phyloP scores from a whole-genome alignment of 371 early-diverging fungal genomes.

The Mortierella sp. region DNA sequence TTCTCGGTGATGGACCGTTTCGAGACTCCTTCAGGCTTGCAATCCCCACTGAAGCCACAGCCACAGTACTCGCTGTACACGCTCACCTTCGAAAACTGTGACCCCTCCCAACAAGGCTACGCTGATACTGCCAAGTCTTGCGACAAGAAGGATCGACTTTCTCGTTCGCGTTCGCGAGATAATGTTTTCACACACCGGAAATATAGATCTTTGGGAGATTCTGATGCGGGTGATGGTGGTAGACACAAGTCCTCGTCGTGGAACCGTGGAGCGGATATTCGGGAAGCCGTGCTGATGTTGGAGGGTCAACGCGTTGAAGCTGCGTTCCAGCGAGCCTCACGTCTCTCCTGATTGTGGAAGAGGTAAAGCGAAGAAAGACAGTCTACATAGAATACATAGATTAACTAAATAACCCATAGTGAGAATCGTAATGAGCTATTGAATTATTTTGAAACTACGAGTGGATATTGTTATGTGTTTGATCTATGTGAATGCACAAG shows the following conservation, averaged over 20 bases:
- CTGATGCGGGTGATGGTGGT: background rate
- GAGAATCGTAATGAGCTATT: too few relatives aligned
- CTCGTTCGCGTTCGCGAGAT: background rate
- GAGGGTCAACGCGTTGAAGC: constrained; percentile 12
- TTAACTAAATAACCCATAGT: too few relatives aligned
- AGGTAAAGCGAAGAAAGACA: too few relatives aligned
- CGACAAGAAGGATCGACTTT: background rate
- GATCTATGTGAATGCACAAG: too few relatives aligned
- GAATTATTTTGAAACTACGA: too few relatives aligned
- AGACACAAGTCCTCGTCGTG: background rate
- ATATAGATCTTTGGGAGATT: background rate
- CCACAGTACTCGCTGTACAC: background rate
- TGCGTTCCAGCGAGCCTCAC: background rate
- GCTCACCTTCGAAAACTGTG: background rate
- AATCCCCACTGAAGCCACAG: background rate
- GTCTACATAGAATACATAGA: too few relatives aligned
- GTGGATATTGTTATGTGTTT: too few relatives aligned
- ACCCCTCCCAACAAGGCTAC: background rate
- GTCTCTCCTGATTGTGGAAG: too few relatives aligned
- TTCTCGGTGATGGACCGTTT: background rate
- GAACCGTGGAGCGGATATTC: background rate
- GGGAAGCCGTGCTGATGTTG: background rate
- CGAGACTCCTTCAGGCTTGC: background rate
- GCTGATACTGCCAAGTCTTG: too few relatives aligned
- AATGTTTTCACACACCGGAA: background rate